These are phyloP conservation scores for Meripilus lineatus DNA, from an alignment of 1,284 basidiomycete species.

Conservation along the genomic window DNA sequence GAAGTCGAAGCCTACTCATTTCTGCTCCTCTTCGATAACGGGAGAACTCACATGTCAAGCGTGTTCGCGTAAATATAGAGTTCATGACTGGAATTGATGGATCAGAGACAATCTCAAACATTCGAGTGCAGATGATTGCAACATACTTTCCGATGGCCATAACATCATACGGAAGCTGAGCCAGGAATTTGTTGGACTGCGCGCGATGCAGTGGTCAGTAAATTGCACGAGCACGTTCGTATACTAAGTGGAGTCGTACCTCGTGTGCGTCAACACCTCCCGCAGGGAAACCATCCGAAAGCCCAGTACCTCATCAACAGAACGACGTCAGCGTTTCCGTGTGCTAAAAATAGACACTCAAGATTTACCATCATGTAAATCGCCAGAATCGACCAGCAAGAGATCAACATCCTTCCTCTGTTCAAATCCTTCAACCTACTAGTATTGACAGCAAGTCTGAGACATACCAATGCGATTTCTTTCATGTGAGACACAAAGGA, in stretches of 20 bases:
- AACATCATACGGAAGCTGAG: slow-evolving; percentile 76
- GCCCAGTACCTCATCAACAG: slow-evolving; percentile 51
- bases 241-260: slow-evolving; percentile 28
- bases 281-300: slow-evolving; percentile 67
- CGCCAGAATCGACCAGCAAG: slow-evolving; percentile 68
- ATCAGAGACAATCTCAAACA: background rate
- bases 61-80: slow-evolving; percentile 77
- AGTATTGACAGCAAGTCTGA: background rate
- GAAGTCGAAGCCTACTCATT: slow-evolving; percentile 3
- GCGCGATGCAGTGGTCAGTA: background rate
- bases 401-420: slow-evolving; percentile 67
- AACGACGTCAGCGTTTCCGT: background rate
- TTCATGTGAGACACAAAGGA: slow-evolving; percentile 84
- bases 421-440: background rate
- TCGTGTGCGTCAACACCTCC: slow-evolving; percentile 75
- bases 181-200: slow-evolving; percentile 68
- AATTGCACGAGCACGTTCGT: background rate
- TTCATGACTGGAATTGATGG: slow-evolving; percentile 56
- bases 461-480: slow-evolving; percentile 46
- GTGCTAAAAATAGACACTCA: background rate
- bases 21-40: no score
- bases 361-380: slow-evolving; percentile 69
- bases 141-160: slow-evolving; percentile 79
- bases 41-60: slow-evolving; percentile 53
- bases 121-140: background rate